A percentile compares a stretch with the other conserved stretches of the same genome.
Conservation (phyloP, 352 stramenopile genomes). For the Peronospora farinosa region DNA sequence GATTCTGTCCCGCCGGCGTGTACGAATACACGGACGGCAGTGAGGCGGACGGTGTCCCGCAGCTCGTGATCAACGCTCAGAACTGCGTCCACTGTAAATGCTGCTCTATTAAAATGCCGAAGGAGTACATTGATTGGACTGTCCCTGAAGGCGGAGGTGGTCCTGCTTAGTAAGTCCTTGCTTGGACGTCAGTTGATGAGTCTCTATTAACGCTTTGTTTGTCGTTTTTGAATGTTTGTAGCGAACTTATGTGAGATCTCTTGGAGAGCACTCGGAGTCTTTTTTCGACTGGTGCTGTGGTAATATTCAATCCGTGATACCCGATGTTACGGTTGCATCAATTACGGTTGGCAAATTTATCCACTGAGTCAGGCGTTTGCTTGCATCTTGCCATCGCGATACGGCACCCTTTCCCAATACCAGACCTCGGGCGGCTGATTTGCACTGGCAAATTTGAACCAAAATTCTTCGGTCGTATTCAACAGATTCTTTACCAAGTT, state of each 20-base stretch:
- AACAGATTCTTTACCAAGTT: background rate
- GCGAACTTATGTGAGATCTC: conserved; percentile 61
- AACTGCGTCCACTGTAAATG: conserved; percentile 99
- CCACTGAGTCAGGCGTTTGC: background rate
- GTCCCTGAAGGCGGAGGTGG: conserved; percentile 97
- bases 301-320: background rate
- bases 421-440: background rate
- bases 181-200: background rate
- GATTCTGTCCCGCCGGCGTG: conserved; percentile 96
- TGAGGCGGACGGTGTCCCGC: conserved; percentile 73
- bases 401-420: background rate
- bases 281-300: background rate
- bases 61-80: conserved; percentile 98
- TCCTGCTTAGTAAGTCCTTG: conserved; percentile 92
- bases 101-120: conserved; percentile 99
- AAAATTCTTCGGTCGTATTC: background rate
- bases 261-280: background rate
- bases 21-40: conserved; percentile 98
- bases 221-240: conserved; percentile 23
- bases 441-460: background rate
- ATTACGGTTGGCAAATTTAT: background rate
- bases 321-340: background rate
- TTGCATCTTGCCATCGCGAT: background rate
- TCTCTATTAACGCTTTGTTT: background rate
- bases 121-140: conserved; percentile 99